Evolutionary conservation across 768 basidiomycete genomes (phyloP).

Genomic region (Psilocybe cyanescens): DNA sequence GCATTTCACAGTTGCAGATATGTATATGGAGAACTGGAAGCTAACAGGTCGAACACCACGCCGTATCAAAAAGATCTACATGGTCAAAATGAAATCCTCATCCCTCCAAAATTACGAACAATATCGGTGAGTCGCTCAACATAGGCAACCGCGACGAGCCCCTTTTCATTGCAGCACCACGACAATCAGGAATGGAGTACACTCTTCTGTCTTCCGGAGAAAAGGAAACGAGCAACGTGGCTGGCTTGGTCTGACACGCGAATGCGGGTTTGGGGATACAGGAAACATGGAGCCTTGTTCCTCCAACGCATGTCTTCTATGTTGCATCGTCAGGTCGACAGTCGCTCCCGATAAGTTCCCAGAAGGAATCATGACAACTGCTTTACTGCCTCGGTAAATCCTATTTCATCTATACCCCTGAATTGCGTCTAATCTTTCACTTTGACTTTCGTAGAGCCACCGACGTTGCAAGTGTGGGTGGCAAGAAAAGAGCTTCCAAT

Average conservation of each 20-base stretch:
- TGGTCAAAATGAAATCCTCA: conserved; percentile 3
- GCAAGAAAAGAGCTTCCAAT: not conserved
- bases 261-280: conserved; percentile 28
- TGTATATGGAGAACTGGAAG: conserved; percentile 11
- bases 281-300: conserved; percentile 25
- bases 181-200: conserved; percentile 1
- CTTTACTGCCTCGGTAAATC: conserved; percentile 15
- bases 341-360: conserved; percentile 10
- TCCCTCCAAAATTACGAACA: not conserved
- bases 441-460: conserved; percentile 10
- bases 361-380: conserved; percentile 18
- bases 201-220: not conserved
- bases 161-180: not conserved
- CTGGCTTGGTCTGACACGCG: conserved; percentile 24
- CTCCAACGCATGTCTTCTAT: conserved; percentile 23
- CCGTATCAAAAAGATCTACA: conserved; percentile 16
- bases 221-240: conserved; percentile 17
- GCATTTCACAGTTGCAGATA: conserved; percentile 9
- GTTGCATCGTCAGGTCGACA: conserved; percentile 20
- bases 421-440: conserved; percentile 1
- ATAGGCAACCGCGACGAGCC: not conserved
- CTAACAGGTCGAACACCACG: not conserved
- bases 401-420: not conserved
- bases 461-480: not conserved
- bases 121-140: not conserved